Base-by-base conservation (phyloP, 1,139 yeast genomes). In the Tardiomyces depauwii region DNA sequence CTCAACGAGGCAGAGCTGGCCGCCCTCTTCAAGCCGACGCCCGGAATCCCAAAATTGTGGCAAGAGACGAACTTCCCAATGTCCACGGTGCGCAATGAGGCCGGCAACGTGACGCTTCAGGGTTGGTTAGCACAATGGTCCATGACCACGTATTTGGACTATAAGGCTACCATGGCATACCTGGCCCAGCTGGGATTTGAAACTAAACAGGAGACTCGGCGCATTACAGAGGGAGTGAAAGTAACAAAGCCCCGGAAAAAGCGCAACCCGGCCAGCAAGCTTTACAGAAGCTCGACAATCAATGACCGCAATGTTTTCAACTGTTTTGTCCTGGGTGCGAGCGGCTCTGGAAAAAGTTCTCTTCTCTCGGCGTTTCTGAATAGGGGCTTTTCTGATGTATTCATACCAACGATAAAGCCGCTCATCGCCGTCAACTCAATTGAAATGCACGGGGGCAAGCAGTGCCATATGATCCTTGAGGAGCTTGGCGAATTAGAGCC, bases 91-190 rank as follows among this genome's bases (percentile, higher is more conserved):
- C 77, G 95, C 48, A 89, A 88, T 60, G 96, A 87, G 53, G 80
- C 79, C 51, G 96, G 96, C 0, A 77, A 80, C 59, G 91, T 91
- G 2, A 86, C 97, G 0, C 65, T 91, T 30, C 97, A 91, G 66
- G 98, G 98, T 1, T 91, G 98, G 98, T 66, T 91, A 41, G 97
- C 98, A 0, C 97, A 91, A 58, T 91, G 98, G 98, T 82, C 91
- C 55, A 82, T 91, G 81, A 87, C 96, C 0, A 89, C 97, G 0
- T 87, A 80, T 56, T 67, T 91, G 39, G 95, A 88, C 56, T 80
- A 84, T 60, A 78, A 75, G 56, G 82, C 88, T 1, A 88, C 97
- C 0, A 72, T 91, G 48, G 94, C 88, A 46, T 91, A 89, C 58
- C 66, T 91, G 49, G 95, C 94, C 0, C 85, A 86, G 64, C 71